Conservation (phyloP, 2,329 filamentous ascomycete species). For the Claviceps digitariae region DNA sequence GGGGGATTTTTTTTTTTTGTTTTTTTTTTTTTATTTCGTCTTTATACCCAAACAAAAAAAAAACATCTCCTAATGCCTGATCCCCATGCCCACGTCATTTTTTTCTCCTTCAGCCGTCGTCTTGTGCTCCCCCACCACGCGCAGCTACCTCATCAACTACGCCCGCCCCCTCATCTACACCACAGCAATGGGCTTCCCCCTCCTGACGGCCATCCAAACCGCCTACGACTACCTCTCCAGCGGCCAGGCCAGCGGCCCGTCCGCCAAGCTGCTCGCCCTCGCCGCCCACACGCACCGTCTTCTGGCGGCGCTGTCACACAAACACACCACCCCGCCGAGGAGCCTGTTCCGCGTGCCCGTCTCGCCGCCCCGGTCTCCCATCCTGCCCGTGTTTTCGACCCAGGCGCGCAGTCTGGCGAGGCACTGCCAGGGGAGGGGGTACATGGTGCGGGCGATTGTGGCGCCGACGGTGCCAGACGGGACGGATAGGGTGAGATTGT, state of each 20-base stretch:
- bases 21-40: too few relatives aligned
- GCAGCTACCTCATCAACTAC: constrained; percentile 61
- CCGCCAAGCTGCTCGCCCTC: constrained; percentile 19
- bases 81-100: too few relatives aligned
- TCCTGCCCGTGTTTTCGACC: constrained; percentile 47
- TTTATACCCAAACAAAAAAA: too few relatives aligned
- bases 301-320: constrained; percentile 24
- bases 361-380: constrained; percentile 39
- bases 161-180: constrained; percentile 65
- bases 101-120: constrained; percentile 30
- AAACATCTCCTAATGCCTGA: too few relatives aligned
- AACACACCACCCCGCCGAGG: constrained; percentile 5
- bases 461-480: constrained; percentile 53
- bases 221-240: constrained; percentile 42
- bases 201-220: constrained; percentile 43
- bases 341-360: constrained; percentile 22
- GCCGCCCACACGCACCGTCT: constrained; percentile 29
- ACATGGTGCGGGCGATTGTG: constrained; percentile 51
- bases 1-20: too few relatives aligned
- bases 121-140: constrained; percentile 44
- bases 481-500: constrained; percentile 50
- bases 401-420: constrained; percentile 44
- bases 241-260: constrained; percentile 29
- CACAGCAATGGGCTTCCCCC: constrained; percentile 51
- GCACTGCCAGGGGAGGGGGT: constrained; percentile 44